Evolutionary conservation across 2,329 filamentous ascomycete species (phyloP), one percentile per base, ranked within the genome.

Genomic region (Fragosphaeria purpurea): DNA sequence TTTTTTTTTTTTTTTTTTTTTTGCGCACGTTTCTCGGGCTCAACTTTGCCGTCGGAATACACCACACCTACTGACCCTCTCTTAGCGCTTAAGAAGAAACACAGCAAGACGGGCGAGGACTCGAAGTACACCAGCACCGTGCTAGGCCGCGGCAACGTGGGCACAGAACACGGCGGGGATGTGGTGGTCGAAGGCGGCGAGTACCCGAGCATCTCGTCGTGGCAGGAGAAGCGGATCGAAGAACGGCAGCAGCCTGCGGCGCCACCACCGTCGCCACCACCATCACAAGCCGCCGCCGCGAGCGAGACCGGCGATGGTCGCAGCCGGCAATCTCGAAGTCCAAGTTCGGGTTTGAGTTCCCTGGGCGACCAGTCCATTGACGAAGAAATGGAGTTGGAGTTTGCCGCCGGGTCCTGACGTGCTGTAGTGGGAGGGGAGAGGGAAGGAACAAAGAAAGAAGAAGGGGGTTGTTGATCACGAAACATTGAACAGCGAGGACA

Each of bases 31-130:
- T 22, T 22, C 22, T 22, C 22, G 22, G 22, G 22, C 22, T 22
- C 22, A 22, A 22, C 22, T 3, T 22, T 22, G 22, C 22, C 2
- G 22, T 22, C 22, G 22, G 22, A 22, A 22, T 22, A 22, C 22
- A 22, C 22, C 22, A 22, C 3, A 22, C 22, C 22, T 22, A 3
- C 22, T 22, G 22, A 22, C 22, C 2, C 22, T 22, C 22, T 22
- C 3, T 22, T 57, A 86, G 85, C 82, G 5, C 71, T 97, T 41
- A 96, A 95, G 67, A 93, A 90, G 69, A 95, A 94, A 63, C 87
- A 95, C 65, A 89, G 84, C 69, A 94, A 93, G 60, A 86, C 85
- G 1, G 87, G 86, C 55, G 88, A 94, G 61, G 89, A 95, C 61
- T 83, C 84, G 8, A 84, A 91, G 60, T 95, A 88, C 65, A 80